These are phyloP conservation scores for Lyophyllum shimeji DNA, from an alignment of 768 basidiomycete genomes.

Conservation along the genomic window DNA sequence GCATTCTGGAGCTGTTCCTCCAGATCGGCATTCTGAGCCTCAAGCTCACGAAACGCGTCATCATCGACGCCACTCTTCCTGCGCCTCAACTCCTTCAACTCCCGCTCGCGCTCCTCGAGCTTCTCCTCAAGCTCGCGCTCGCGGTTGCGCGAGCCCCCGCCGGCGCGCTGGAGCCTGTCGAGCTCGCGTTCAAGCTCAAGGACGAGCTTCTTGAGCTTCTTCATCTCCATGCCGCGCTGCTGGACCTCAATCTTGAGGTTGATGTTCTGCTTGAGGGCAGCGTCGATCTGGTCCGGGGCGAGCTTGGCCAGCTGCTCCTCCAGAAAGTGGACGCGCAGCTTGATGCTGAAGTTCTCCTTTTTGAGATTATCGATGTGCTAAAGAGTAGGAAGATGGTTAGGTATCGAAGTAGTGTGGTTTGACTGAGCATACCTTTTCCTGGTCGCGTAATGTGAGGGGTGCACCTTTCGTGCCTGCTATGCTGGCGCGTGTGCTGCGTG, in stretches of 20 bases:
- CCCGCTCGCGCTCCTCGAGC: slow-evolving; percentile 70
- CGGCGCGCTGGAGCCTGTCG: slow-evolving; percentile 60
- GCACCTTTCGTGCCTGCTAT: slow-evolving; percentile 40
- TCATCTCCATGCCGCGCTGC: slow-evolving; percentile 85
- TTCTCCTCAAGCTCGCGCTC: slow-evolving; percentile 78
- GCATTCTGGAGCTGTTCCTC: slow-evolving; percentile 75
- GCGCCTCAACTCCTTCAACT: slow-evolving; percentile 65
- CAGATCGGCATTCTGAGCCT: slow-evolving; percentile 63
- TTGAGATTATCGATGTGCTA: slow-evolving; percentile 95
- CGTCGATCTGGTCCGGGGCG: slow-evolving; percentile 90
- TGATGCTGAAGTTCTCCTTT: slow-evolving; percentile 97
- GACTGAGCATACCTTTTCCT: slow-evolving; percentile 79
- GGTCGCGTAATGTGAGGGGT: slow-evolving; percentile 85
- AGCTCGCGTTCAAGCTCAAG: slow-evolving; percentile 82
- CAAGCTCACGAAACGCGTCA: slow-evolving; percentile 52
- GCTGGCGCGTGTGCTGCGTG: slow-evolving; percentile 36
- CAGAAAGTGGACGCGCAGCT: slow-evolving; percentile 92
- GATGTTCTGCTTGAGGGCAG: slow-evolving; percentile 89
- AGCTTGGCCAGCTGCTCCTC: slow-evolving; percentile 90
- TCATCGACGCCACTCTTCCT: slow-evolving; percentile 47
- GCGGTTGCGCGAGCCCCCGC: slow-evolving; percentile 43
- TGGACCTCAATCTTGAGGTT: slow-evolving; percentile 92
- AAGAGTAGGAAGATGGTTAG: background rate
- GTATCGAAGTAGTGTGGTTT: no score
- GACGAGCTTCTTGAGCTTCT: slow-evolving; percentile 88